Evolutionary conservation across 1,284 basidiomycete species (phyloP).

Genomic region (Malassezia obtusa): DNA sequence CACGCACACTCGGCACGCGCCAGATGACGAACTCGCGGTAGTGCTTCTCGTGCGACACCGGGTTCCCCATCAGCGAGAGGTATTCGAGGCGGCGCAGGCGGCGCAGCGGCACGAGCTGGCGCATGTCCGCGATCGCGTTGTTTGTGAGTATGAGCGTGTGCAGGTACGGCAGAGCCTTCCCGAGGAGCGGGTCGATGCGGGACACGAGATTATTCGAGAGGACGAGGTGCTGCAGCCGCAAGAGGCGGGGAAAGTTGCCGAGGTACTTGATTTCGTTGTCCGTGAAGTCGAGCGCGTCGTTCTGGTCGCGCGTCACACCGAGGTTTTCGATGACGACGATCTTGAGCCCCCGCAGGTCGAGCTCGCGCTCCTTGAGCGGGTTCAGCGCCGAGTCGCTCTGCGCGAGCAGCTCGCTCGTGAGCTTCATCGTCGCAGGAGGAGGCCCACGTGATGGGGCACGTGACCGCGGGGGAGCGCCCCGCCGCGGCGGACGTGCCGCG

Average conservation of each 20-base stretch:
- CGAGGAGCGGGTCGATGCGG: conserved; percentile 67
- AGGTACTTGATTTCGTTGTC: conserved; percentile 86
- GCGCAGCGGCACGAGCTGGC: conserved; percentile 74
- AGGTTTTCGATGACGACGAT: conserved; percentile 98
- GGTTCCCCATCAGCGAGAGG: conserved; percentile 77
- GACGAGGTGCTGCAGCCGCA: conserved; percentile 66
- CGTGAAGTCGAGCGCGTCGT: conserved; percentile 87
- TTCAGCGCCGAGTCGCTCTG: conserved; percentile 71
- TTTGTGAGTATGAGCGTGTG: conserved; percentile 55
- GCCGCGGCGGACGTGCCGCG: background rate
- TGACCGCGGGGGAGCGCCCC: background rate
- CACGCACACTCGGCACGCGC: conserved; percentile 60
- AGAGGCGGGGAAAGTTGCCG: conserved; percentile 72
- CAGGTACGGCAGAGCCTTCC: conserved; percentile 73
- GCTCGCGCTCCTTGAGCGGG: conserved; percentile 82
- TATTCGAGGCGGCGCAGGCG: conserved; percentile 69
- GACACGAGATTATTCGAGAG: conserved; percentile 80
- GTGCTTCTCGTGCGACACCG: conserved; percentile 83
- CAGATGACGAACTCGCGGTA: conserved; percentile 76
- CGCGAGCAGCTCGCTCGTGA: conserved; percentile 78
- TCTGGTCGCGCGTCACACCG: conserved; percentile 92
- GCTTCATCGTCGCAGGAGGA: conserved; percentile 58
- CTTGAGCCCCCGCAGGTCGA: conserved; percentile 60
- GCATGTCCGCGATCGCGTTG: conserved; percentile 57
- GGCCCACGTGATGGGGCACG: conserved; percentile 12